These are phyloP conservation scores for Hypoxylon sp. DNA, from an alignment of 2,329 filamentous ascomycete species.

Conservation along the genomic window DNA sequence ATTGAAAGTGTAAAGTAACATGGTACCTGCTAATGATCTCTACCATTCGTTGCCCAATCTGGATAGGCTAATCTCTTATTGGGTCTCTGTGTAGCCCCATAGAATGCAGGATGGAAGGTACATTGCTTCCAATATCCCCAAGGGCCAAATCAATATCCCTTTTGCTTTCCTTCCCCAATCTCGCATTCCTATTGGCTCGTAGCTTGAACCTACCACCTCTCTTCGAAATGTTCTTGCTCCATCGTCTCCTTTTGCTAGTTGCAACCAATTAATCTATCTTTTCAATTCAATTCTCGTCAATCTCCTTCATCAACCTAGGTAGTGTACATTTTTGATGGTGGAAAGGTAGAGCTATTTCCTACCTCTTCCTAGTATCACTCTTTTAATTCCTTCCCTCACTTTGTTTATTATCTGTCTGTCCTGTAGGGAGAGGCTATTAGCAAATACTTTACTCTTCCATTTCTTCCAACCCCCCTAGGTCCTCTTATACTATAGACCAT, in stretches of 20 bases:
- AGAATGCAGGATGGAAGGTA: constrained; percentile 11
- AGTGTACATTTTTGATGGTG: not conserved
- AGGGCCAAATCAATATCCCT: no score
- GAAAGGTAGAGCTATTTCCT: constrained; percentile 1
- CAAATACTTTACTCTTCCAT: no score
- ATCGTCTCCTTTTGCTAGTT: constrained; percentile 3
- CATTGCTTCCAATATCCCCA: constrained; percentile 16
- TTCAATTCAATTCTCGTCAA: constrained; percentile 14
- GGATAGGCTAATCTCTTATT: constrained; percentile 30
- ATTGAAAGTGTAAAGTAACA: constrained; percentile 4
- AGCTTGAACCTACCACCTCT: constrained; percentile 11
- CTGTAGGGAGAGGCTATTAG: no score
- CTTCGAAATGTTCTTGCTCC: not conserved
- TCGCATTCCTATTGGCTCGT: constrained; percentile 10
- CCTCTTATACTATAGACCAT: not conserved
- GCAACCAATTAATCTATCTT: no score
- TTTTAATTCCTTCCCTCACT: constrained; percentile 18
- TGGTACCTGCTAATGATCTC: constrained; percentile 1
- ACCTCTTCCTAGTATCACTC: constrained; percentile 1
- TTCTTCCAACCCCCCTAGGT: constrained; percentile 5
- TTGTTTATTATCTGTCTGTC: constrained; percentile 20
- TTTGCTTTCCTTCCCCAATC: constrained; percentile 7
- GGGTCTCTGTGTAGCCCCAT: not conserved
- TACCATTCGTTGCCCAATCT: constrained; percentile 12
- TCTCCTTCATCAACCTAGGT: constrained; percentile 14